These are phyloP conservation scores for Lycium ferocissimum DNA, from an alignment of 257 asterid genomes.

Conservation along the genomic window DNA sequence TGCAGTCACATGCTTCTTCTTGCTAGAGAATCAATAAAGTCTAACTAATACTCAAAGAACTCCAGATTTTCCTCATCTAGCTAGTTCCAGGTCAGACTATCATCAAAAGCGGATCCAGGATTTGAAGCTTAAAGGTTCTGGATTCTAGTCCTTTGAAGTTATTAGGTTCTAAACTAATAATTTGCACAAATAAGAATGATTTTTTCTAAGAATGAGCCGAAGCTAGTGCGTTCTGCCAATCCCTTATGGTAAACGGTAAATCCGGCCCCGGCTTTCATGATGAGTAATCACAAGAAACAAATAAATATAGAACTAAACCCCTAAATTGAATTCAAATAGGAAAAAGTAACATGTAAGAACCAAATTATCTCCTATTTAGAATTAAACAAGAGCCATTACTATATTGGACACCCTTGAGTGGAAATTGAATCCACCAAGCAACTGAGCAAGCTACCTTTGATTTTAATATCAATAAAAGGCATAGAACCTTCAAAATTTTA, in stretches of 20 bases:
- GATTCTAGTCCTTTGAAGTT: no score
- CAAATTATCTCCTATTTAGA: no score
- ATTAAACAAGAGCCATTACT: constrained; percentile 1
- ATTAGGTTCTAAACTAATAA: no score
- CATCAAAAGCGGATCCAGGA: no score
- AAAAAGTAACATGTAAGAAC: background rate
- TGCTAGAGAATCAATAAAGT: background rate
- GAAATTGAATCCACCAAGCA: background rate
- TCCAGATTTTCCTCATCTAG: background rate
- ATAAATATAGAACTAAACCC: background rate
- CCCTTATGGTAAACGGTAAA: no score
- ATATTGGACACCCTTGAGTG: background rate
- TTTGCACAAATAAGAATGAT: no score
- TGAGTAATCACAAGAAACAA: background rate
- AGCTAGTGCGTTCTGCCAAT: no score
- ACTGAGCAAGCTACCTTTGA: background rate
- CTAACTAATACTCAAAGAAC: background rate
- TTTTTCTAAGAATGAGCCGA: no score
- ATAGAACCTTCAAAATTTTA: background rate
- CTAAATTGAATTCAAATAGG: background rate
- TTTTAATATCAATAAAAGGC: background rate
- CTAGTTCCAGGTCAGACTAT: background rate
- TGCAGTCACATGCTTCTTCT: background rate
- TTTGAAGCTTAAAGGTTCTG: no score
- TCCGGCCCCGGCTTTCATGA: background rate